phyloP scores from a whole-genome alignment of 805 yeast species.

The Maudiozyma bulderi region DNA sequence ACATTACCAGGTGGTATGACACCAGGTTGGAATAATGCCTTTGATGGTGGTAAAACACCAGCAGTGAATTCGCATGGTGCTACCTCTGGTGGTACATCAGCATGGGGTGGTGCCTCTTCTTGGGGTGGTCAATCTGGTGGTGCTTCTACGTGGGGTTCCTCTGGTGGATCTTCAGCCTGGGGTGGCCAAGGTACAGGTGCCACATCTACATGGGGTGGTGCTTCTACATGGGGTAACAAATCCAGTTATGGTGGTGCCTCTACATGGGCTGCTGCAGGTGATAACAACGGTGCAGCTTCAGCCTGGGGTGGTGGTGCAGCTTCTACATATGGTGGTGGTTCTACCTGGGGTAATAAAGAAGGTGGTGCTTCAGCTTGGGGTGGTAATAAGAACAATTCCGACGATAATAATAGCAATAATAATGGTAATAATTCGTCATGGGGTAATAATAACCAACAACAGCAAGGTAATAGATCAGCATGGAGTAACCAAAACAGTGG shows the following conservation, averaged over 20 bases:
- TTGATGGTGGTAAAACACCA: slow-evolving; percentile 43
- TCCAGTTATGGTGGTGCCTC: slow-evolving; percentile 42
- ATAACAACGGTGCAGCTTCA: slow-evolving; percentile 37
- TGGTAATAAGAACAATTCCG: slow-evolving; percentile 22
- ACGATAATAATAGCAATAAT: slow-evolving; percentile 28
- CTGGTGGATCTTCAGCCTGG: slow-evolving; percentile 36
- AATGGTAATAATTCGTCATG: slow-evolving; percentile 34
- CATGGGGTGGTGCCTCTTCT: slow-evolving; percentile 40
- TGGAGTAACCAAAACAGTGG: slow-evolving; percentile 28
- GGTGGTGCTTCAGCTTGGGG: slow-evolving; percentile 39
- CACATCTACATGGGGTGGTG: slow-evolving; percentile 33
- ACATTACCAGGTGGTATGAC: slow-evolving; percentile 37
- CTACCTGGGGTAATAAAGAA: slow-evolving; percentile 34
- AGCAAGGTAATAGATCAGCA: slow-evolving; percentile 28
- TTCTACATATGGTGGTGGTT: slow-evolving; percentile 33
- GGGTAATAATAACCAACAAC: slow-evolving; percentile 19
- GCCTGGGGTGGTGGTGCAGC: slow-evolving; percentile 35
- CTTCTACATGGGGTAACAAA: slow-evolving; percentile 29
- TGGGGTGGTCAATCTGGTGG: slow-evolving; percentile 35
- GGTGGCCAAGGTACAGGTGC: slow-evolving; percentile 32
- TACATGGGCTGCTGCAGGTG: slow-evolving; percentile 34
- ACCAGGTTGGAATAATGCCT: slow-evolving; percentile 45
- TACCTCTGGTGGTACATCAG: slow-evolving; percentile 28
- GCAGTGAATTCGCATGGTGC: slow-evolving; percentile 28
- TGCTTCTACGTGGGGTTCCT: slow-evolving; percentile 35